Conservation (phyloP, 225 moss, liverwort and hornwort genomes). For the Lunularia cruciata region DNA sequence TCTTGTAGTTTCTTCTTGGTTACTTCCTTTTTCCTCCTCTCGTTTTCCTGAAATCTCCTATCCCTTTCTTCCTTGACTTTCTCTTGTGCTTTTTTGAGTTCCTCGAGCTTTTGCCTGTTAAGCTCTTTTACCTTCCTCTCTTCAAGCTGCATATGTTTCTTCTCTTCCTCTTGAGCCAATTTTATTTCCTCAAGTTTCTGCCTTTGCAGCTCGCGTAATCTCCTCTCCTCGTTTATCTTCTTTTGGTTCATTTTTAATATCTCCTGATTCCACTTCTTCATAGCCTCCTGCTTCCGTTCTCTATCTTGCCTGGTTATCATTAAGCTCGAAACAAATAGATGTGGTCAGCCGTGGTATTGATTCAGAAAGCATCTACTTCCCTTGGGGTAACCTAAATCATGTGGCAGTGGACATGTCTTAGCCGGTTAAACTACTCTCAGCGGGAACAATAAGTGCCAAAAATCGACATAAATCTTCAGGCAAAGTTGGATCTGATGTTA, state of each 20-base stretch:
- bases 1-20: constrained; percentile 14
- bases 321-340: neutral
- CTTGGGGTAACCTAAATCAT: too few species aligned
- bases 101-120: constrained; percentile 3
- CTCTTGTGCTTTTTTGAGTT: constrained; percentile 6
- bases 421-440: too few species aligned
- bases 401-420: too few species aligned
- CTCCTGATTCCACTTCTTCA: constrained; percentile 23
- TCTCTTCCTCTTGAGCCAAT: constrained; percentile 14
- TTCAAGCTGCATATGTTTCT: constrained; percentile 8
- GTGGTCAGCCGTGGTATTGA: too few species aligned
- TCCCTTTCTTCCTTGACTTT: constrained; percentile 3
- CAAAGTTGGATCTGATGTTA: too few species aligned
- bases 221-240: constrained; percentile 7
- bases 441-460: too few species aligned
- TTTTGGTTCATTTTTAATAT: constrained; percentile 13
- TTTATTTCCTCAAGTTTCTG: constrained; percentile 5
- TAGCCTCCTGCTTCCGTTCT: constrained; percentile 16
- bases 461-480: too few species aligned
- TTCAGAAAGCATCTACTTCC: neutral
- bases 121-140: constrained; percentile 7
- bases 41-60: neutral
- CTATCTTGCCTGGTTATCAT: neutral
- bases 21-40: neutral
- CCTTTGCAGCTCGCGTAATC: constrained; percentile 12